phyloP scores from a whole-genome alignment of 108 stramenopile species.

The Pelagomonas calceolata region DNA sequence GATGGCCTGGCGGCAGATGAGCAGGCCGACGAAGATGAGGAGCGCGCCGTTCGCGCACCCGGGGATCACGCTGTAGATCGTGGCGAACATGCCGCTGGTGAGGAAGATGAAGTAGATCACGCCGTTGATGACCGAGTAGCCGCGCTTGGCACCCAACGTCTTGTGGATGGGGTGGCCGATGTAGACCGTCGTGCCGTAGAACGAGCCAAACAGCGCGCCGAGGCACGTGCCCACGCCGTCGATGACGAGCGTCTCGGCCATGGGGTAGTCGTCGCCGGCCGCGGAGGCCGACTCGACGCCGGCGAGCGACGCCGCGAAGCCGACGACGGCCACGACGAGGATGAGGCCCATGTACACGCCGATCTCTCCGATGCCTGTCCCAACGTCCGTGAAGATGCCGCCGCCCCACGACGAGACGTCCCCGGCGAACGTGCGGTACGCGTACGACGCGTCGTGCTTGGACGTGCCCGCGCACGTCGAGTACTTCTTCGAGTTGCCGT shows the following conservation, averaged over 20 bases:
- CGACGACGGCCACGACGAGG: constrained; percentile 41
- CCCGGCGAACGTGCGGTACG: neutral
- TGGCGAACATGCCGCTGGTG: constrained; percentile 29
- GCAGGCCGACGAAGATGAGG: constrained; percentile 47
- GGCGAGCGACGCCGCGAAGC: constrained; percentile 13
- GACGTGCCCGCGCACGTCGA: constrained; percentile 12
- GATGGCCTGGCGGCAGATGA: constrained; percentile 39
- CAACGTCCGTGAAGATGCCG: constrained; percentile 4
- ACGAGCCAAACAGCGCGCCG: constrained; percentile 45
- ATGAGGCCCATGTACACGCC: constrained; percentile 42
- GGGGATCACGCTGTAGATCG: constrained; percentile 19
- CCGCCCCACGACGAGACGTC: constrained; percentile 16
- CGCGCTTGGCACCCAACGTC: constrained; percentile 36
- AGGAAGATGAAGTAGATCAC: constrained; percentile 39
- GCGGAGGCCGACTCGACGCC: constrained; percentile 42
- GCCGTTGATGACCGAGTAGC: constrained; percentile 47
- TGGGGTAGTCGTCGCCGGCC: constrained; percentile 52
- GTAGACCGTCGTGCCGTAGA: constrained; percentile 57
- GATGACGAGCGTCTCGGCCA: constrained; percentile 47
- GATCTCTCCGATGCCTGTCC: constrained; percentile 15
- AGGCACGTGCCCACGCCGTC: constrained; percentile 58
- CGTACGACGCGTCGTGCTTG: neutral
- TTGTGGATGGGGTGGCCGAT: constrained; percentile 63
- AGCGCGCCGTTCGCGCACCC: constrained; percentile 23
- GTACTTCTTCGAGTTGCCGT: constrained; percentile 10